phyloP scores from a whole-genome alignment of 441 rosid species.

The Gossypium davidsonii region DNA sequence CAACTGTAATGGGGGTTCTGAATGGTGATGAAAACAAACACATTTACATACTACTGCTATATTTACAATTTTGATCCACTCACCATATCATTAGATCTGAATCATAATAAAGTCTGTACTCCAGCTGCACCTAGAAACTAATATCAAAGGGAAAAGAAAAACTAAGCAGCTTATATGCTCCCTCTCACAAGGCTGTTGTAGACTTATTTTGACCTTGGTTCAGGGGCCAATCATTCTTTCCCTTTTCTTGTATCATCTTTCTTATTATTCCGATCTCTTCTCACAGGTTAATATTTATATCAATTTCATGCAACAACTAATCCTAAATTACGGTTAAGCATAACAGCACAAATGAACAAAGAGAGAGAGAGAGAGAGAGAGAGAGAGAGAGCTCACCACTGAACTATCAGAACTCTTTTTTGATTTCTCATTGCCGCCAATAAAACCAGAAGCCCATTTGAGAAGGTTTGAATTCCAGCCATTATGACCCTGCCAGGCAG shows the following conservation, averaged over 20 bases:
- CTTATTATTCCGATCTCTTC: not conserved
- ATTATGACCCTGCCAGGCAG: slow-evolving; percentile 38
- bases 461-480: slow-evolving; percentile 88
- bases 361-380: not conserved
- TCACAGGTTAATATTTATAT: not conserved
- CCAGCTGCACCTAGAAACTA: not conserved
- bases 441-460: slow-evolving; percentile 93
- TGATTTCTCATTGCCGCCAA: slow-evolving; percentile 64
- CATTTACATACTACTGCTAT: not conserved
- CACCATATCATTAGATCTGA: not conserved
- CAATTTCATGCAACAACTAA: not conserved
- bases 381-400: slow-evolving; percentile 28
- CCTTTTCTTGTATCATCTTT: not conserved
- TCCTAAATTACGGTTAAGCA: not conserved
- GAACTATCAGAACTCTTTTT: slow-evolving; percentile 35
- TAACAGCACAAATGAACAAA: not conserved
- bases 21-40: not conserved
- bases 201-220: not conserved
- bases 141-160: not conserved
- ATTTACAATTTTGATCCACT: not conserved
- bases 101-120: not conserved
- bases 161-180: not conserved
- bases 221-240: not conserved
- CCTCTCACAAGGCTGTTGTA: not conserved
- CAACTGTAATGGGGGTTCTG: not conserved